Evolutionary conservation across 805 yeast species (phyloP).

Genomic region (Pichia deserticola): DNA sequence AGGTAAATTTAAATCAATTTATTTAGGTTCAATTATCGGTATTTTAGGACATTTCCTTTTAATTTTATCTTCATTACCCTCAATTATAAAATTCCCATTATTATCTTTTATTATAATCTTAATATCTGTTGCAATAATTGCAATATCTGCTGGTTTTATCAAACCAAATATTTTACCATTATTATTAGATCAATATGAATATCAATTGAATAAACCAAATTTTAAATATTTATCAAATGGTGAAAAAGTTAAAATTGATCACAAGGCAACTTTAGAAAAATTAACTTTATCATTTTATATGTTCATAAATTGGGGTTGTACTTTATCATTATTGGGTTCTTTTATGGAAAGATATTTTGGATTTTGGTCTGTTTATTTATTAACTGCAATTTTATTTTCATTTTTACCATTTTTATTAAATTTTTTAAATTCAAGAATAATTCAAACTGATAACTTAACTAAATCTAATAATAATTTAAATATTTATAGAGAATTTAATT

Average conservation of each 20-base stretch:
- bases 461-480: constrained; percentile 9
- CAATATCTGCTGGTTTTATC: constrained; percentile 44
- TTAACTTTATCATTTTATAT: constrained; percentile 41
- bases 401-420: constrained; percentile 39
- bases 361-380: constrained; percentile 43
- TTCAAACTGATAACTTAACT: constrained; percentile 16
- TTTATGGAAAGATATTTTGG: constrained; percentile 42
- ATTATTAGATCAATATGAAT: constrained; percentile 54
- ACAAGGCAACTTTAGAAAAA: constrained; percentile 34
- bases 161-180: constrained; percentile 46
- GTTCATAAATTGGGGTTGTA: constrained; percentile 47
- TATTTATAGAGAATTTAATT: constrained; percentile 15
- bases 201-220: constrained; percentile 44
- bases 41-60: constrained; percentile 39
- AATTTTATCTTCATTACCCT: constrained; percentile 41
- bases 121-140: constrained; percentile 32
- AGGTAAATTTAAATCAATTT: constrained; percentile 41
- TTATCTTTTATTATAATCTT: constrained; percentile 29
- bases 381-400: constrained; percentile 47
- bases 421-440: constrained; percentile 29
- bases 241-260: constrained; percentile 50
- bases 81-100: constrained; percentile 25
- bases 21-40: constrained; percentile 40
- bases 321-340: constrained; percentile 41
- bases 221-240: constrained; percentile 38